Base-by-base conservation (phyloP, 371 early-diverging fungal genomes). In the Apophysomyces ossiformis region DNA sequence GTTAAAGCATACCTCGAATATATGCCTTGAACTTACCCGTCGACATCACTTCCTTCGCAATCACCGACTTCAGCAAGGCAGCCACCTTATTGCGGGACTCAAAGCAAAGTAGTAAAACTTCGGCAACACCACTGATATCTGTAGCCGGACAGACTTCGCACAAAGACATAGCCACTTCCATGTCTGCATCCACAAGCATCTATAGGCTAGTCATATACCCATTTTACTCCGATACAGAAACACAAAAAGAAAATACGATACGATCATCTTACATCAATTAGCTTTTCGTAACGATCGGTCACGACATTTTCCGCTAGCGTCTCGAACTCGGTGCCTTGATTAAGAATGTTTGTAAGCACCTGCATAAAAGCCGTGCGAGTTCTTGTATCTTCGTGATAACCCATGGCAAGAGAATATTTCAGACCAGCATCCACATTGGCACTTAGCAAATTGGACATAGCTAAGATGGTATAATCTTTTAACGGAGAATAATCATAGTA, bases 371-470 rank as follows among this genome's bases (percentile, higher is more conserved):
- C 90, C 0, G 93, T 90, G 13, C 96, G 83, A 11, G 92, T 93
- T 61, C 89, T 85, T n/a, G 87, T 81, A 71, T 96, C 96, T 67
- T 95, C 95, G 68, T 96, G 93, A 67, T 97, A 97, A 13, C 93
- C 93, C 87, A 95, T 91, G 0, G 93, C 84, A 35, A 97, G 75
- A 21, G 95, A 94, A 74, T 90, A 93, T 70, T 92, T 90, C 41
- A 97, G 81, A 9, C 95, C 96, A 16, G 92, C 87, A 69, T 95
- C 96, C 35, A 96, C 88, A 72, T 97, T 97, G 7, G 94, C 92
- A 16, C 92, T 90, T 7, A 97, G 76, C 66, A 97, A 86, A 68
- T 95, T 92, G 12, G 95, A 93, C 66, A 97, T 82, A 0, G 93
- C 93, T 63, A 92, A 77, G 70, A 96, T 93, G 11, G 96, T 91